Evolutionary conservation across 1,284 basidiomycete species (phyloP).

Genomic region (Leccinum solheimii): DNA sequence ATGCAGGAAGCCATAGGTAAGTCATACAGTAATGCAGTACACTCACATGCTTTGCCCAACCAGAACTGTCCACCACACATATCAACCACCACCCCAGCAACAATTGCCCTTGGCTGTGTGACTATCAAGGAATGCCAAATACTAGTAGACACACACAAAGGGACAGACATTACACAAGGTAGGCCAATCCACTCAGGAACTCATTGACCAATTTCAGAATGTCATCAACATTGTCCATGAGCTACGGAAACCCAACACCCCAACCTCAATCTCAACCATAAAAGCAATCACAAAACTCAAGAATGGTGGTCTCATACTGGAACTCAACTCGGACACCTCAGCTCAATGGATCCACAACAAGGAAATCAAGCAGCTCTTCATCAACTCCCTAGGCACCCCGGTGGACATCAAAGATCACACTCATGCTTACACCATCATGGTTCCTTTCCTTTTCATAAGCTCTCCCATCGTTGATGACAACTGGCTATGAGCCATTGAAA

Average conservation of each 20-base stretch:
- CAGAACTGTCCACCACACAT: too few species aligned
- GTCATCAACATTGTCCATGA: background rate
- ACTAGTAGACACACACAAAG: too few species aligned
- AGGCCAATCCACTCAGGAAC: background rate
- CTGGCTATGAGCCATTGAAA: background rate
- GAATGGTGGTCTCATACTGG: background rate
- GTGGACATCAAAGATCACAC: background rate
- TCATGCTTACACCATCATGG: background rate
- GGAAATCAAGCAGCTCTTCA: background rate
- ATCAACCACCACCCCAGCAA: too few species aligned
- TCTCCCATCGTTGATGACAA: background rate
- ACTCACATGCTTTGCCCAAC: too few species aligned
- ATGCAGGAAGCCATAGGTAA: background rate
- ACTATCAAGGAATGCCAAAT: too few species aligned
- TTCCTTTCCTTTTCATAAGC: background rate
- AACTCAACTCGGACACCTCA: background rate
- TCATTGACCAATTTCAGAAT: background rate
- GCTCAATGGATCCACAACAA: background rate
- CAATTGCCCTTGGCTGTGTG: too few species aligned
- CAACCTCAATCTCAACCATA: background rate
- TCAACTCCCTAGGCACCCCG: background rate
- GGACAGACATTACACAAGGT: too few species aligned
- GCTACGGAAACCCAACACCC: background rate
- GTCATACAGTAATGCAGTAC: background rate
- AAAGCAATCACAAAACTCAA: background rate